Percentiles rank a stretch among this genome's conserved stretches.
These are phyloP conservation scores for Trichosporon ovoides DNA, from an alignment of 1,284 basidiomycete genomes.

Conservation along the genomic window DNA sequence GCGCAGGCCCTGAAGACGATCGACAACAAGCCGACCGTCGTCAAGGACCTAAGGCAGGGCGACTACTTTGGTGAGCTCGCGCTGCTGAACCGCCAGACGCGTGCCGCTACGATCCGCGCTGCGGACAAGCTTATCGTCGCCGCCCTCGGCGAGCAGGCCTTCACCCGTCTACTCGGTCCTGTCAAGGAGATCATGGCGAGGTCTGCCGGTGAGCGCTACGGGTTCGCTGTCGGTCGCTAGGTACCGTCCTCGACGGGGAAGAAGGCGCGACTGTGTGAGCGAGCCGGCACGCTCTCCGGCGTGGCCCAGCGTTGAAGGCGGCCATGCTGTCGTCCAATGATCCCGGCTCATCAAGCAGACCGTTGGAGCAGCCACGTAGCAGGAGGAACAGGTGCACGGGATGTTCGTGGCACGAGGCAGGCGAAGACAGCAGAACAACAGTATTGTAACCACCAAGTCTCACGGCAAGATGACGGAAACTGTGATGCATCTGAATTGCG, in stretches of 20 bases:
- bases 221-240: slow-evolving; percentile 15
- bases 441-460: too few relatives aligned
- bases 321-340: too few relatives aligned
- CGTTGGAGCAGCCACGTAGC: too few relatives aligned
- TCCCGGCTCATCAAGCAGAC: too few relatives aligned
- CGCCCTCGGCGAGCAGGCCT: slow-evolving; percentile 85
- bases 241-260: background rate
- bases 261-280: too few relatives aligned
- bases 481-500: too few relatives aligned
- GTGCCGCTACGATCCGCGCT: slow-evolving; percentile 90
- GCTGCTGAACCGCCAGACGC: slow-evolving; percentile 74
- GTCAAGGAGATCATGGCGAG: slow-evolving; percentile 51
- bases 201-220: slow-evolving; percentile 47
- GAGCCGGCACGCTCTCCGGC: too few relatives aligned
- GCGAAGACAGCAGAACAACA: too few relatives aligned
- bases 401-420: too few relatives aligned
- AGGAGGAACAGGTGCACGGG: too few relatives aligned
- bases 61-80: slow-evolving; percentile 97
- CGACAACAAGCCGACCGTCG: slow-evolving; percentile 62
- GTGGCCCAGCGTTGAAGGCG: too few relatives aligned
- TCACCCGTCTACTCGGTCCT: slow-evolving; percentile 89
- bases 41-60: slow-evolving; percentile 75
- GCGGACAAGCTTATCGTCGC: slow-evolving; percentile 77
- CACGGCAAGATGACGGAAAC: too few relatives aligned
- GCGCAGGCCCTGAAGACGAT: slow-evolving; percentile 77